Base-by-base conservation (phyloP, 495 filamentous ascomycete genomes). In the Neurospora sp. region DNA sequence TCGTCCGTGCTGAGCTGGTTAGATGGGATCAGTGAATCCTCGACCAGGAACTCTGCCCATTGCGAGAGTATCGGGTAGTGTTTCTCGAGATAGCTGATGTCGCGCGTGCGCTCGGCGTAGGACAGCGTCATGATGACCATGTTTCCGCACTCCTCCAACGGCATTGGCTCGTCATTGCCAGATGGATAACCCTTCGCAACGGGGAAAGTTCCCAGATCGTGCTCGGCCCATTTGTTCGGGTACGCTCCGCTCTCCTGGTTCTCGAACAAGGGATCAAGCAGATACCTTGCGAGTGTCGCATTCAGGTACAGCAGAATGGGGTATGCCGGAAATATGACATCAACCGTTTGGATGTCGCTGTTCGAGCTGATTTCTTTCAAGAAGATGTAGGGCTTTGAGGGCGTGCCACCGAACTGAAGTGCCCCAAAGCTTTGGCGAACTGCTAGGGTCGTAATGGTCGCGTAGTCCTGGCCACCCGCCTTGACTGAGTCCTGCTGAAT, bases 281-380 rank as follows among this genome's bases (percentile, higher is more conserved):
- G 81, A 78, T 96, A 96, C n/a, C 91, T 90, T 72, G 94, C 82
- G 84, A 94, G 90, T 2, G 89, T 82, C 2, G 94, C 93, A 80
- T 96, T 94, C 48, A 92, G 91, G 79, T 97, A 97, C 31, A 96
- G 75, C 82, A 97, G 94, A 83, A 97, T 92, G 2, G 95, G 93
- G 76, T 91, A 94, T 0, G 93, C 86, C 0, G 95, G 95, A 85
- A 96, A 98, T 75, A 98, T 95, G 78, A 98, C 94, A 83, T 98
- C 95, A 61, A 98, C 94, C 0, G 95, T 98, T 79, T 97, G 93
- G 78, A 90, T 91, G 78, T 97, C 97, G 40, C 95, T 94, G 79
- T 97, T 92, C 1, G 92, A 96, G 70, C 92, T 94, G 76, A 98
- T 98, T 81, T 98, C 95, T 81, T 98, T 98, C 48, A 97, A 80